Percentiles rank a stretch among this genome's conserved stretches.
Evolutionary conservation across 352 stramenopile species (phyloP).

Genomic region (Globisporangium paroecandrum): DNA sequence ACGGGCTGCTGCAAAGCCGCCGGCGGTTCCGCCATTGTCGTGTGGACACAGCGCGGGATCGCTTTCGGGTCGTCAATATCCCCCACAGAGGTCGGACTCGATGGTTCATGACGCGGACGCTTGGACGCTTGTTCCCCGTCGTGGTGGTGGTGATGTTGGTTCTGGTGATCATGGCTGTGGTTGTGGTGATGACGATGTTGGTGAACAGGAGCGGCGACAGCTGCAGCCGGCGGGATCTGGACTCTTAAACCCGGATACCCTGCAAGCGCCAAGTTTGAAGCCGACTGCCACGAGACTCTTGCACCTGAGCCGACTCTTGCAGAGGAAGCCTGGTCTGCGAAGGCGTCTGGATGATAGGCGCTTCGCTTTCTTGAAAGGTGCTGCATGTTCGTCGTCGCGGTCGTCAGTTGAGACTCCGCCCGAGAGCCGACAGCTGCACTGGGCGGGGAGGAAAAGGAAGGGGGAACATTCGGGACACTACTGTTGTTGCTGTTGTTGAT

Average conservation of each 20-base stretch:
- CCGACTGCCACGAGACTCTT: conserved; percentile 1
- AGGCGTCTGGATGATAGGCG: background rate
- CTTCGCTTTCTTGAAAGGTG: conserved; percentile 3
- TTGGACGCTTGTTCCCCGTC: conserved; percentile 18
- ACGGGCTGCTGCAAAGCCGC: background rate
- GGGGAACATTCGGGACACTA: conserved; percentile 16
- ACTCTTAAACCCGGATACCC: conserved; percentile 7
- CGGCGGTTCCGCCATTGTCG: conserved; percentile 12
- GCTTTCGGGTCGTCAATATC: conserved; percentile 29
- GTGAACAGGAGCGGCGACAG: conserved; percentile 11
- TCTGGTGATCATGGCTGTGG: conserved; percentile 14
- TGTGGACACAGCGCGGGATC: conserved; percentile 17
- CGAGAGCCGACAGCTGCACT: conserved; percentile 5
- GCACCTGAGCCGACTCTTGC: background rate
- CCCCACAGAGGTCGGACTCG: conserved; percentile 45
- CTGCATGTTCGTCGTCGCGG: background rate
- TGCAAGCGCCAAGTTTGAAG: background rate
- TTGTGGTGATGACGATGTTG: background rate
- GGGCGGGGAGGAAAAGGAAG: conserved; percentile 13
- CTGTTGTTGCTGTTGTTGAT: background rate
- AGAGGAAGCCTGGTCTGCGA: background rate
- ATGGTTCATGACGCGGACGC: conserved; percentile 31
- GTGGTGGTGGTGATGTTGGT: conserved; percentile 16
- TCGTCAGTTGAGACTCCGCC: conserved; percentile 4
- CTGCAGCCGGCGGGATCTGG: conserved; percentile 9